Evolutionary conservation across 164 flowering plant species (phyloP).

Genomic region (Brasenia schreberi): DNA sequence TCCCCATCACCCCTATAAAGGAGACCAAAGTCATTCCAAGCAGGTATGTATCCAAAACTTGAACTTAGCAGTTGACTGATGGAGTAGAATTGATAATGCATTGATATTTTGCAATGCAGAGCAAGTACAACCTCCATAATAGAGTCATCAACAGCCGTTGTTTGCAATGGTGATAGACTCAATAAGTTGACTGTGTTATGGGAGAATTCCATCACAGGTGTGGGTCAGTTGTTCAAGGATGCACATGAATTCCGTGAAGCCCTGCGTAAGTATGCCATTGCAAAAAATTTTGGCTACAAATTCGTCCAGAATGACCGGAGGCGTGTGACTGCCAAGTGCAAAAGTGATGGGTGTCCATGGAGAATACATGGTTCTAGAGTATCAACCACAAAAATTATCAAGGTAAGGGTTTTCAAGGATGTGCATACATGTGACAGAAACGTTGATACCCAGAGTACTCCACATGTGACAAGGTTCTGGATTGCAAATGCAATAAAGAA

Average conservation of each 20-base stretch:
- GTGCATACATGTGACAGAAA: constrained; percentile 67
- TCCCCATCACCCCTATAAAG: constrained; percentile 12
- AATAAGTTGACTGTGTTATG: constrained; percentile 31
- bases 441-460: constrained; percentile 42
- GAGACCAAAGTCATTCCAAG: constrained; percentile 11
- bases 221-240: constrained; percentile 56
- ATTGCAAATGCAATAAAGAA: constrained; percentile 33
- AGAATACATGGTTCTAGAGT: constrained; percentile 66
- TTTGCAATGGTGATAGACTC: constrained; percentile 15
- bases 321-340: constrained; percentile 62
- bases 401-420: constrained; percentile 39
- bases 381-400: constrained; percentile 31
- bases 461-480: constrained; percentile 40
- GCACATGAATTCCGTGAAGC: constrained; percentile 65
- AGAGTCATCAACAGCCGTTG: constrained; percentile 19
- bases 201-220: constrained; percentile 53
- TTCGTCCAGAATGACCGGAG: constrained; percentile 51
- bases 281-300: constrained; percentile 46
- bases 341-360: constrained; percentile 64
- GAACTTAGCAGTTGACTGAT: too few relatives aligned
- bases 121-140: constrained; percentile 24
- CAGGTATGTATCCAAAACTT: constrained; percentile 23
- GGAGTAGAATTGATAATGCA: constrained; percentile 1
- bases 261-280: constrained; percentile 65
- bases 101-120: constrained; percentile 22